Conservation (phyloP, 352 stramenopile genomes). For the Pythium apleroticum region DNA sequence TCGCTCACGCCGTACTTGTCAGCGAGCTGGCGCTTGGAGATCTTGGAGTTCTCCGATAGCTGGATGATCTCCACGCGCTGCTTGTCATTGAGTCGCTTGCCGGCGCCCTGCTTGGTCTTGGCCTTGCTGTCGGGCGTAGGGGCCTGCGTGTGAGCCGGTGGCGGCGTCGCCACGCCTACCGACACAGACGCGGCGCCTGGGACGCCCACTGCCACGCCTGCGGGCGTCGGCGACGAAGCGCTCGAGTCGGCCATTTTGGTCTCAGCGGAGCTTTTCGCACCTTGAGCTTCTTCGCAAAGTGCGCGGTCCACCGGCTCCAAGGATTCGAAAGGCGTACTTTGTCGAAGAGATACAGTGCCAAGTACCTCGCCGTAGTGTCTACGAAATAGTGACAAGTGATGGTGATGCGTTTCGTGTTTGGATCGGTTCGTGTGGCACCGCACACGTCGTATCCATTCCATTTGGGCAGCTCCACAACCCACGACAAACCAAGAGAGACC, state of each 20-base stretch:
- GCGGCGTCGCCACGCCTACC: background rate
- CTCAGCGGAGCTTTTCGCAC: background rate
- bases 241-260: conserved; percentile 5
- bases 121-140: conserved; percentile 34
- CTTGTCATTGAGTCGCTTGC: conserved; percentile 78
- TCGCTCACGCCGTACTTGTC: conserved; percentile 80
- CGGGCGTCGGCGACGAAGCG: background rate
- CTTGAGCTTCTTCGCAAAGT: conserved; percentile 24
- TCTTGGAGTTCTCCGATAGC: conserved; percentile 73
- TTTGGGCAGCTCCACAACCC: background rate
- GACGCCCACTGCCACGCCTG: background rate
- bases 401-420: background rate
- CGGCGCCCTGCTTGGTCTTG: conserved; percentile 62
- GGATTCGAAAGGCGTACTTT: conserved; percentile 24
- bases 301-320: conserved; percentile 14
- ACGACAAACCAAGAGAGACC: conserved; percentile 11
- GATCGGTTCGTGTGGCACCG: conserved; percentile 11
- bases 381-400: background rate
- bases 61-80: conserved; percentile 86
- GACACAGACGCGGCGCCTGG: background rate
- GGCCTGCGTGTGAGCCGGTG: background rate
- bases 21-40: conserved; percentile 73
- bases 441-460: conserved; percentile 5
- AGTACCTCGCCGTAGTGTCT: background rate
- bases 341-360: conserved; percentile 8